These are phyloP conservation scores for Fusarium sp. DNA, from an alignment of 2,329 filamentous ascomycete genomes.

Conservation along the genomic window DNA sequence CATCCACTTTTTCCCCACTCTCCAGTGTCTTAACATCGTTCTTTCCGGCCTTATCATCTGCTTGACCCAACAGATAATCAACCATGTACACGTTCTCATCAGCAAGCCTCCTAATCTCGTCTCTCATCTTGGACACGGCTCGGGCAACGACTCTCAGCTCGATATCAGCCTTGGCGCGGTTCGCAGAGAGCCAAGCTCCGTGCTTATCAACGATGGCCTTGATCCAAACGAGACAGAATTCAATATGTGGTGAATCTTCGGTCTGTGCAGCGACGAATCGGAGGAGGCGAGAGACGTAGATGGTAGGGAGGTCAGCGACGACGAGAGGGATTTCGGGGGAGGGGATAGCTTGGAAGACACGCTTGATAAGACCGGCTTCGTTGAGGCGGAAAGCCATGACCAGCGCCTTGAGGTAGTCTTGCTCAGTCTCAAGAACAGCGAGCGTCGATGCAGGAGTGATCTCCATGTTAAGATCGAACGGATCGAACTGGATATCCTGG, in stretches of 20 bases:
- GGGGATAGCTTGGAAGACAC: constrained; percentile 87
- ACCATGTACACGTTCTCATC: constrained; percentile 92
- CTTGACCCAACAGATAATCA: constrained; percentile 77
- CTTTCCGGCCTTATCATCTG: constrained; percentile 46
- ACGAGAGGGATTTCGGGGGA: constrained; percentile 79
- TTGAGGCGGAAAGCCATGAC: constrained; percentile 98
- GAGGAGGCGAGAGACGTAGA: constrained; percentile 87
- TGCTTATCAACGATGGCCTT: constrained; percentile 84
- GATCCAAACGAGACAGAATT: constrained; percentile 95
- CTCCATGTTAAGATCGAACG: constrained; percentile 93
- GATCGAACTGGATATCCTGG: constrained; percentile 86
- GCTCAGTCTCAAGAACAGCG: constrained; percentile 71
- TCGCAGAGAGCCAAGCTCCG: constrained; percentile 85
- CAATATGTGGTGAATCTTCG: constrained; percentile 90
- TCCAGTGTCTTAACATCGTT: constrained; percentile 38
- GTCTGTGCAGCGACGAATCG: constrained; percentile 89
- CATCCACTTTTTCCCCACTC: constrained; percentile 38
- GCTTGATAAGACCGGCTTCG: constrained; percentile 81
- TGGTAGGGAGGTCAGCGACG: constrained; percentile 80
- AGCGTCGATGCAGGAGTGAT: constrained; percentile 91
- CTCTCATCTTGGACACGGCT: constrained; percentile 81
- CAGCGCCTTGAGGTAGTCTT: constrained; percentile 89
- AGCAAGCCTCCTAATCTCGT: constrained; percentile 83
- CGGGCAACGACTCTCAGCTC: constrained; percentile 87
- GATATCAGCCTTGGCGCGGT: constrained; percentile 81